phyloP scores from a whole-genome alignment of 2,329 filamentous ascomycete species.

The Arthrobotrys iridis region DNA sequence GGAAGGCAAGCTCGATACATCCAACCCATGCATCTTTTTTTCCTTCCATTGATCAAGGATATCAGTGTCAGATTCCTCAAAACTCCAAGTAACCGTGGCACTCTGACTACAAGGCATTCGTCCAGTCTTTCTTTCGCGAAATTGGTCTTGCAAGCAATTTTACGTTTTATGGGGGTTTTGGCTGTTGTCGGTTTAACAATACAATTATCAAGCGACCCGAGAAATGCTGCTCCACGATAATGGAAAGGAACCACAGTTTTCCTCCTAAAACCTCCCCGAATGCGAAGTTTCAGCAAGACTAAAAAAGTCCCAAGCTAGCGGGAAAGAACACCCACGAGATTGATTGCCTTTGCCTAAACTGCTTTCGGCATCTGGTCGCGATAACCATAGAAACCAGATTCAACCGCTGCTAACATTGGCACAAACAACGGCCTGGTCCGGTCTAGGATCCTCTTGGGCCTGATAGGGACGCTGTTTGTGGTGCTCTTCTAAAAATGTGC shows the following conservation, averaged over 20 bases:
- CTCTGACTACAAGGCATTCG: not conserved
- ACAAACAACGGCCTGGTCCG: not conserved
- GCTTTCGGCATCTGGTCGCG: constrained; percentile 37
- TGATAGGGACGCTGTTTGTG: not conserved
- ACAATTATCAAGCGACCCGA: not conserved
- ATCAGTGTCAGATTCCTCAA: constrained; percentile 35
- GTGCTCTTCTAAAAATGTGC: not conserved
- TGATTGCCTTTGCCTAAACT: constrained; percentile 17
- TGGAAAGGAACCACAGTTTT: constrained; percentile 15
- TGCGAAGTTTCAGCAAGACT: constrained; percentile 32
- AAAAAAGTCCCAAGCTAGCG: constrained; percentile 17
- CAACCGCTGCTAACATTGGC: constrained; percentile 28
- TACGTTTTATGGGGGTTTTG: too few relatives aligned
- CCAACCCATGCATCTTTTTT: constrained; percentile 5
- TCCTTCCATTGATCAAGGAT: constrained; percentile 1
- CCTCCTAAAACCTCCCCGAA: constrained; percentile 3
- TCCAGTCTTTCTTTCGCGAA: constrained; percentile 21
- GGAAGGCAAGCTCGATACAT: constrained; percentile 32
- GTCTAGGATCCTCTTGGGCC: not conserved
- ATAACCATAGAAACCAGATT: constrained; percentile 54
- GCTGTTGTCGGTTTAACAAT: not conserved
- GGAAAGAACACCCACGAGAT: constrained; percentile 30
- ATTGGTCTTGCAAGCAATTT: not conserved
- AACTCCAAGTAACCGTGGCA: constrained; percentile 6
- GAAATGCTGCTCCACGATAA: not conserved